Percentiles rank a stretch among this genome's conserved stretches.
These are phyloP conservation scores for Fusarium guadeloupense DNA, from an alignment of 2,329 filamentous ascomycete species.

Conservation along the genomic window DNA sequence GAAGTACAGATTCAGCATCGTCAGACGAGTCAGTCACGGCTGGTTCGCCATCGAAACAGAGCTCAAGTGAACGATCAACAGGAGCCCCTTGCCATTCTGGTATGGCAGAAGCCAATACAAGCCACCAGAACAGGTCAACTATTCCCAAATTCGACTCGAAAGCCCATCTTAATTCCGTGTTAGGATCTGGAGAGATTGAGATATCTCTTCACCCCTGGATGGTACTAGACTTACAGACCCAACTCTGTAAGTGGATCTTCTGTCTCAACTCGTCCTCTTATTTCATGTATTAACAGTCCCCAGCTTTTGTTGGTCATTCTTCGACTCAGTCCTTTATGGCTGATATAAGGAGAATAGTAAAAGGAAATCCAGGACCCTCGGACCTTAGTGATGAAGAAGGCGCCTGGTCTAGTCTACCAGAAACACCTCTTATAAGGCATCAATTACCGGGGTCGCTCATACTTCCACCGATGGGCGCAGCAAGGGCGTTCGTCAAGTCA, in stretches of 20 bases:
- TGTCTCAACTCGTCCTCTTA: background rate
- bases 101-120: background rate
- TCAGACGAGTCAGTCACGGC: background rate
- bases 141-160: background rate
- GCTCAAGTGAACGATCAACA: background rate
- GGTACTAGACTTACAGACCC: conserved; percentile 67
- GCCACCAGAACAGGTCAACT: background rate
- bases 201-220: conserved; percentile 65
- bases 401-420: conserved; percentile 64
- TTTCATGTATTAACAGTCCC: conserved; percentile 18
- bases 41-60: conserved; percentile 1
- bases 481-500: conserved; percentile 55
- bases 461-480: conserved; percentile 61
- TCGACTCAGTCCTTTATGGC: conserved; percentile 69
- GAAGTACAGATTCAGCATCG: background rate
- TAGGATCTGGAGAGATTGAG: conserved; percentile 63
- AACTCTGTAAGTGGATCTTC: conserved; percentile 58
- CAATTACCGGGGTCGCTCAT: background rate
- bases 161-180: background rate
- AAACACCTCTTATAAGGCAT: conserved; percentile 60
- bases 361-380: conserved; percentile 62
- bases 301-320: conserved; percentile 71
- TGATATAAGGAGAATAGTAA: conserved; percentile 68
- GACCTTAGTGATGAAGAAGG: conserved; percentile 67
- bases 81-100: background rate